Percentiles rank a stretch among this genome's conserved stretches.
Conservation (phyloP, 371 early-diverging fungal species). For the Smittium culicis region DNA sequence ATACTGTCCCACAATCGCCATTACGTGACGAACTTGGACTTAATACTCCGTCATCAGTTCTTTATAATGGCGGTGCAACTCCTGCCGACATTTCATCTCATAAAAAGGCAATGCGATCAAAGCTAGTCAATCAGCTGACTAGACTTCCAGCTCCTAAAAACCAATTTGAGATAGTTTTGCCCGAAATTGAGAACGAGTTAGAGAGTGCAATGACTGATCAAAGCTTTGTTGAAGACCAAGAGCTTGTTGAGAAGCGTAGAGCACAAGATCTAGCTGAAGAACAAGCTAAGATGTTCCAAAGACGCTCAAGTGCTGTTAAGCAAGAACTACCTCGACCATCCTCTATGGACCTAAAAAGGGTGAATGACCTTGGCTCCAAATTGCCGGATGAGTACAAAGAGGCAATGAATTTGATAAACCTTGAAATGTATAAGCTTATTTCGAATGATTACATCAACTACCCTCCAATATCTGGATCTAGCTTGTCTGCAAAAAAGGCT, state of each 20-base stretch:
- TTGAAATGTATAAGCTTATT: neutral
- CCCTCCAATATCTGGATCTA: neutral
- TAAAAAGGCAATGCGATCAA: conserved; percentile 40
- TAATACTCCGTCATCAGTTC: conserved; percentile 37
- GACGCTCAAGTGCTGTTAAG: conserved; percentile 47
- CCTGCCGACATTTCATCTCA: neutral
- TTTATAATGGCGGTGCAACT: conserved; percentile 2
- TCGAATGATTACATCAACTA: neutral
- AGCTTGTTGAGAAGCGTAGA: conserved; percentile 22
- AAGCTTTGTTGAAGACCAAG: conserved; percentile 17
- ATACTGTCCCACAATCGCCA: conserved; percentile 16
- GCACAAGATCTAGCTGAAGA: conserved; percentile 25
- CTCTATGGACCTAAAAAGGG: conserved; percentile 37
- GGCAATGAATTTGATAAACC: neutral
- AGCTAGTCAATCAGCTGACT: conserved; percentile 42
- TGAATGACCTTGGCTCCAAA: neutral
- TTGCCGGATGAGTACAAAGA: neutral
- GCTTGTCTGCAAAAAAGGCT: neutral
- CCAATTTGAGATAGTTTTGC: conserved; percentile 82
- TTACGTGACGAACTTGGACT: conserved; percentile 50
- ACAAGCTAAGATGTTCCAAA: conserved; percentile 38
- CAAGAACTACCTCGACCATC: conserved; percentile 55
- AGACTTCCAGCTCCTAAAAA: conserved; percentile 82
- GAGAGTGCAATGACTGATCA: conserved; percentile 13
- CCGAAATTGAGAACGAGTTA: conserved; percentile 35